These are phyloP conservation scores for Verticillium isaacii DNA, from an alignment of 2,329 filamentous ascomycete genomes.

Conservation along the genomic window DNA sequence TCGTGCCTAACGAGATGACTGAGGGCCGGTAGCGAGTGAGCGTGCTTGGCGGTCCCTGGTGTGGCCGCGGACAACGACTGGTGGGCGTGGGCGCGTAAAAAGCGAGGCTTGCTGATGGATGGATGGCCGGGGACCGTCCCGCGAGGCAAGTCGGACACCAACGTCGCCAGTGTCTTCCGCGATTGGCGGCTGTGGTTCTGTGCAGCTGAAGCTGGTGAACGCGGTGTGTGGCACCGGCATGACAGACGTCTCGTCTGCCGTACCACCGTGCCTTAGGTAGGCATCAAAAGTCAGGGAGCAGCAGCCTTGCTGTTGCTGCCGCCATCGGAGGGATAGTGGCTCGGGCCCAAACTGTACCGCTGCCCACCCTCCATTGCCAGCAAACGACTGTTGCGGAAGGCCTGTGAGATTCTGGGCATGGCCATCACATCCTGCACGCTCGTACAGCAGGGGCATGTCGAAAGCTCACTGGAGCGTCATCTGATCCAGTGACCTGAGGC, in stretches of 20 bases:
- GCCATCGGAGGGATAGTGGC: not conserved
- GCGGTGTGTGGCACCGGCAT: not conserved
- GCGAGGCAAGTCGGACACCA: conserved; percentile 43
- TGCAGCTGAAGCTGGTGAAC: not conserved
- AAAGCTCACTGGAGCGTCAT: conserved; percentile 29
- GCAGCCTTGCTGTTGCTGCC: not conserved
- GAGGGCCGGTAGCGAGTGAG: not conserved
- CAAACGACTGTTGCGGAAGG: not conserved
- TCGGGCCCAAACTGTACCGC: not conserved
- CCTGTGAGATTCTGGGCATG: not conserved
- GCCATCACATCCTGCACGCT: conserved; percentile 24
- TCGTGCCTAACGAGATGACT: not conserved
- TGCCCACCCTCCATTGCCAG: not conserved
- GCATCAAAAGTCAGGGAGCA: conserved; percentile 7
- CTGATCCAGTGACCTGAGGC: conserved; percentile 39
- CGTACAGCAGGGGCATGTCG: conserved; percentile 19
- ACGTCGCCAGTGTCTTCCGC: conserved; percentile 25
- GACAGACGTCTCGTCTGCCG: not conserved
- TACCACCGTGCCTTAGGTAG: conserved; percentile 7
- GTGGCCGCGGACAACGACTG: not conserved
- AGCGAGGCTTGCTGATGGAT: conserved; percentile 43
- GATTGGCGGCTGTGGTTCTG: conserved; percentile 30
- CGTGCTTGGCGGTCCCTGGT: not conserved
- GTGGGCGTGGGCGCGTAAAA: conserved; percentile 40
- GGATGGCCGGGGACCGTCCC: conserved; percentile 28